Evolutionary conservation across 176 grass and related monocot species (phyloP).

Genomic region (Chrysopogon serrulatus): DNA sequence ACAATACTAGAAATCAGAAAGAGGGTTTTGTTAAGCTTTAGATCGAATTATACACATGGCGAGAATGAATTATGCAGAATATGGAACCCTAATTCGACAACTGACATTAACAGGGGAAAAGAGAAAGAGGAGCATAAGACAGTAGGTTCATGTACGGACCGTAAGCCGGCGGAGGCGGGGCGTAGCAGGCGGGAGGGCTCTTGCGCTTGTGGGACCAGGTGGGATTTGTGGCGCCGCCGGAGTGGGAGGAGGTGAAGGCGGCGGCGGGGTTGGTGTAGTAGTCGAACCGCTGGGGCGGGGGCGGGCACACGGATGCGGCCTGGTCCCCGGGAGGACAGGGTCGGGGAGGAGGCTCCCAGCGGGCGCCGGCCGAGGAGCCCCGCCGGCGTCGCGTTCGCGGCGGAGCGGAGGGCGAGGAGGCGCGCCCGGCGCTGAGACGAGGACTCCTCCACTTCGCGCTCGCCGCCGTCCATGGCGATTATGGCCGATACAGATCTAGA

Average conservation of each 20-base stretch:
- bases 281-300: slow-evolving; percentile 17
- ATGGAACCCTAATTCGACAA: neutral
- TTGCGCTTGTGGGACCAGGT: slow-evolving; percentile 29
- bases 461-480: slow-evolving; percentile 24
- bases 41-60: neutral
- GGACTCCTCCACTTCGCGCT: slow-evolving; percentile 20
- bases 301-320: neutral
- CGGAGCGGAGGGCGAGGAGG: slow-evolving; percentile 43
- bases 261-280: slow-evolving; percentile 60
- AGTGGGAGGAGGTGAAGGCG: slow-evolving; percentile 40
- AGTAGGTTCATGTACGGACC: slow-evolving; percentile 1
- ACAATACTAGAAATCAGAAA: neutral
- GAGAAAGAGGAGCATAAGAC: neutral
- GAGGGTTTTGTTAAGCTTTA: neutral
- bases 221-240: slow-evolving; percentile 2
- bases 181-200: neutral
- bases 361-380: neutral
- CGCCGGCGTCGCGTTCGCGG: slow-evolving; percentile 8
- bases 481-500: neutral
- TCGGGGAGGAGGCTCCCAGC: slow-evolving; percentile 33
- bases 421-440: slow-evolving; percentile 37
- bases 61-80: neutral
- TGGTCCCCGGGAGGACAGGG: neutral
- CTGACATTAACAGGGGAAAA: neutral
- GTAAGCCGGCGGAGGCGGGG: slow-evolving; percentile 20